Base-by-base conservation (phyloP, 495 filamentous ascomycete species). In the Annulohypoxylon nitens region DNA sequence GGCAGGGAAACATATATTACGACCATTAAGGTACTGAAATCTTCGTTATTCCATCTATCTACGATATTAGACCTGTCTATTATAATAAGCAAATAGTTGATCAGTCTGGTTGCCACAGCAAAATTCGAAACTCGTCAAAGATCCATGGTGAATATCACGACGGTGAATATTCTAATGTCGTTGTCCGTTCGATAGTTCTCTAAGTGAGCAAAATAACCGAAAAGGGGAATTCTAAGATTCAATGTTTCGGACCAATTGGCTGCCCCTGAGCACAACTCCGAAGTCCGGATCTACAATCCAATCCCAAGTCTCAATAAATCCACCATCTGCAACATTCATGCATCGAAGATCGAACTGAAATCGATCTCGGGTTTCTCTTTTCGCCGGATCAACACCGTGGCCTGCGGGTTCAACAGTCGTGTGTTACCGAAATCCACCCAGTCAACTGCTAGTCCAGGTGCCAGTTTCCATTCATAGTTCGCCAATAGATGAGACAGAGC, bases 391-490 rank as follows among this genome's bases (percentile, higher is more conserved):
- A 65, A 36, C 14, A 71, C 16, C 55, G 61, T 71, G 5, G 45
- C 47, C 10, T 14, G 23, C 14, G 60, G 68, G 18, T 61, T 70
- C 10, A 61, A 1, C 23, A 53, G 14, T 3, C 20, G 16, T 9
- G 16, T 7, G 9, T 10, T 36, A 20, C 61, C 61, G 5, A 59
- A 7, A 9, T 16, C 8, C 18, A 48, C 2, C 18, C 7, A 10
- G 1, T 18, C n/a, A 0, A 47, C 43, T 20, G 69, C 51, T 23
- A 62, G 39, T 12, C 43, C 71, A 0, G 75, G 75, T 23, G 54
- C 55, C 48, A 83, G 39, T 7, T 74, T 69, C 76, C 75, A 81
- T 66, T 85, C 83, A 69, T 84, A 85, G 61, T 84, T 83, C 16
- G 79, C 53, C 18, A 84, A 36, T 18, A 83, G 50, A 63, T 83